Conservation (phyloP, 495 filamentous ascomycete species). For the Penicillium fimorum region DNA sequence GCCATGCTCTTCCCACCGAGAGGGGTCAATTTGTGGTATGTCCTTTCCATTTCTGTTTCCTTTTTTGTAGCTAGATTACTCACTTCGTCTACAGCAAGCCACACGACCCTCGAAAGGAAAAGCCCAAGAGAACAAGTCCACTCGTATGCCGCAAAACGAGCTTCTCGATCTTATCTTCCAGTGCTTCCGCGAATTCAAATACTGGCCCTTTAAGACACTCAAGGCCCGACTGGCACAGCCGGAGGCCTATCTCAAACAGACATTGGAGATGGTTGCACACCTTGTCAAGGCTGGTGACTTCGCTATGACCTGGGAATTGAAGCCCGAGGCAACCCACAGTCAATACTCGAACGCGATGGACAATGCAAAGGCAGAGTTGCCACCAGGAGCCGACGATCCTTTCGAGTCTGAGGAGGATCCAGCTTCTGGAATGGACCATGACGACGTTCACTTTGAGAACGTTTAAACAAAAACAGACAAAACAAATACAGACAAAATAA, state of each 20-base stretch:
- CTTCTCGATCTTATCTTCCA: constrained; percentile 78
- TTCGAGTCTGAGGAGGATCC: constrained; percentile 48
- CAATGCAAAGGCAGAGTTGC: constrained; percentile 46
- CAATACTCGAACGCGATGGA: constrained; percentile 46
- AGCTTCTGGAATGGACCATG: constrained; percentile 57
- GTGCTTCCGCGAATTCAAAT: constrained; percentile 78
- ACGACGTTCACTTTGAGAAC: constrained; percentile 75
- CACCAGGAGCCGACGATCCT: constrained; percentile 42
- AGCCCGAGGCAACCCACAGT: constrained; percentile 64
- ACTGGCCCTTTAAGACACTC: constrained; percentile 85
- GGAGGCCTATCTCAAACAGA: constrained; percentile 85
- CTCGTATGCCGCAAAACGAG: constrained; percentile 81
- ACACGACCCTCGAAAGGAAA: constrained; percentile 39
- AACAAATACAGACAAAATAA: constrained; percentile 1
- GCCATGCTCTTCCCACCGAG: constrained; percentile 37
- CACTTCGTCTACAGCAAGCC: constrained; percentile 32
- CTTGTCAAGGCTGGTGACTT: constrained; percentile 77
- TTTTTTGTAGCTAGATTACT: constrained; percentile 8
- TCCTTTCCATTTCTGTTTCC: constrained; percentile 3
- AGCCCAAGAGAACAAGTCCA: constrained; percentile 72
- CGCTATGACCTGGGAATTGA: constrained; percentile 79
- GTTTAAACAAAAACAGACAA: constrained; percentile 34
- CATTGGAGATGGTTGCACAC: constrained; percentile 75
- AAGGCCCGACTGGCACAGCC: constrained; percentile 74
- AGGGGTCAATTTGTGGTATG: constrained; percentile 46